phyloP scores from a whole-genome alignment of 2,329 filamentous ascomycete species.

The Ophiocordyceps camponoti-saundersi region DNA sequence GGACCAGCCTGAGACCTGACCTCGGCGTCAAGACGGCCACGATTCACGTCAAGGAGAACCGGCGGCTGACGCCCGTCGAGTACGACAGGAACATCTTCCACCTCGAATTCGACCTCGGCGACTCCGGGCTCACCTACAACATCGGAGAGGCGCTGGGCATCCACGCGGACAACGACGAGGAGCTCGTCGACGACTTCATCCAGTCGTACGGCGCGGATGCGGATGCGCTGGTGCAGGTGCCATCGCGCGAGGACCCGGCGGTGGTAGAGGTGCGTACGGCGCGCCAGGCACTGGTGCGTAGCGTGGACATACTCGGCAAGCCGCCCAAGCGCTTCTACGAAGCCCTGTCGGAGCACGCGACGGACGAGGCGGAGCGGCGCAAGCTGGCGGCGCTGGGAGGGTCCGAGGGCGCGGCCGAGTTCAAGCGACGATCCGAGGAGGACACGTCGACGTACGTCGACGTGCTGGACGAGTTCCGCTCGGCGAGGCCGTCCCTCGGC shows the following conservation, averaged over 20 bases:
- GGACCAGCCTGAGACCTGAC: conserved; percentile 63
- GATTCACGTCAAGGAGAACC: conserved; percentile 87
- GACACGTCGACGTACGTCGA: conserved; percentile 88
- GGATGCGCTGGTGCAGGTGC: conserved; percentile 78
- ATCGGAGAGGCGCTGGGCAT: conserved; percentile 96
- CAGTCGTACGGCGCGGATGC: conserved; percentile 72
- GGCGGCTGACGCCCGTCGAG: conserved; percentile 67
- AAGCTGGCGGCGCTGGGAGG: conserved; percentile 62
- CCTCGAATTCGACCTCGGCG: conserved; percentile 91
- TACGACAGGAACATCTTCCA: conserved; percentile 99
- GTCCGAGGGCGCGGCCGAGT: conserved; percentile 68
- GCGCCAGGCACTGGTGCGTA: conserved; percentile 80
- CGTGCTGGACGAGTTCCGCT: conserved; percentile 74
- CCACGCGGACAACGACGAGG: conserved; percentile 80
- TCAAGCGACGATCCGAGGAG: conserved; percentile 81
- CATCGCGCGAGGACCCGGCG: conserved; percentile 59
- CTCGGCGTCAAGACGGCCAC: conserved; percentile 71
- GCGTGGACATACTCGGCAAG: conserved; percentile 91
- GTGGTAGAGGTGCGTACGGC: conserved; percentile 78
- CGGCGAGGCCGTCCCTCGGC: conserved; percentile 74
- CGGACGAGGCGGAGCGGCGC: conserved; percentile 66
- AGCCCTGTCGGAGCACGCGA: conserved; percentile 68
- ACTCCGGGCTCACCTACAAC: conserved; percentile 84
- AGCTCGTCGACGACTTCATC: conserved; percentile 72
- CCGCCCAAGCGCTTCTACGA: conserved; percentile 98